Evolutionary conservation across 2,329 filamentous ascomycete genomes (phyloP), one percentile per base, ranked within the genome.

Genomic region (Pyrenophora seminiperda): DNA sequence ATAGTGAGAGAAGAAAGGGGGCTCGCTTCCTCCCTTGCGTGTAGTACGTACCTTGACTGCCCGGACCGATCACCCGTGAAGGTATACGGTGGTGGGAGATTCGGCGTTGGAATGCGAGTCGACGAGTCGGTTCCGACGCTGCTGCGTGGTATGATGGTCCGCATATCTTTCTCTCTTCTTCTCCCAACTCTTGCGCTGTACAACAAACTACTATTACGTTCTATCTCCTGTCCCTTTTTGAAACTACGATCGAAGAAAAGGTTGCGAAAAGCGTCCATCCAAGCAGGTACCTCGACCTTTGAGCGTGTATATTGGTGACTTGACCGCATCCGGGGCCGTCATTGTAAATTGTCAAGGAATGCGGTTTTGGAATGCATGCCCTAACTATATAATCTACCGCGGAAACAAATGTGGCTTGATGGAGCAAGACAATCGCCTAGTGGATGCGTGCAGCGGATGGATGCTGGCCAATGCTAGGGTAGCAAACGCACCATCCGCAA

Each of bases 21-120:
- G 11, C 17, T 24, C 17, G 31, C 17, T 14, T 10, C n/a, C 33
- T 58, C 57, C 56, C 61, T 60, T 65, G 55, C 54, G 9, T 57
- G 18, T 29, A 2, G 2, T 37, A 54, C 46, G 15, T 56, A 61
- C 65, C 61, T 61, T 55, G 53, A 53, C 41, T 61, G 50, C 15
- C 57, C 50, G 39, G 48, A 37, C 45, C 50, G 54, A 47, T 47
- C 41, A 13, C 62, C 58, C 17, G 45, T 64, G 53, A 57, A 62
- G 19, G 64, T 70, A 44, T 70, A 71, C 38, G 69, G 65, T 30
- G 69, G 65, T 11, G 68, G 65, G 7, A 70, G 63, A 32, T 67
- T 62, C 6, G 57, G 54, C 4, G 54, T 53, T 34, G 63, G 61
- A 59, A 66, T 59, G 51, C 56, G 59, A 17, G 29, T 54, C 41